Conservation (phyloP, 257 asterid species). For the Fraxinus cuspidata region DNA sequence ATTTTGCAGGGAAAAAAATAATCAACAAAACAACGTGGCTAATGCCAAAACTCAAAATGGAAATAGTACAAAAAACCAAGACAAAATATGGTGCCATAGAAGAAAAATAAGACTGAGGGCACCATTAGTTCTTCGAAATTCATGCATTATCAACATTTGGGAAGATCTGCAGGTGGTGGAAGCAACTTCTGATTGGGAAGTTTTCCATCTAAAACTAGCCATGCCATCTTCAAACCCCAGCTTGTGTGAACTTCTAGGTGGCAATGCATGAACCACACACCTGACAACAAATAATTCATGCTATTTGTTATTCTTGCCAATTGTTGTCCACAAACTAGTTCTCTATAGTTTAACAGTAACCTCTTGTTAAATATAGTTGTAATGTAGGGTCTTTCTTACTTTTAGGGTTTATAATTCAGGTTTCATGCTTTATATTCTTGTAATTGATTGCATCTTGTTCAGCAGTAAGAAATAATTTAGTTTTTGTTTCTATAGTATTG, state of each 20-base stretch:
- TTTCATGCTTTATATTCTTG: no score
- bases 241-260: conserved; percentile 59
- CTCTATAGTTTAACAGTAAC: neutral
- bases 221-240: conserved; percentile 70
- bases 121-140: neutral
- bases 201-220: conserved; percentile 65
- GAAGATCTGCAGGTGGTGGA: conserved; percentile 68
- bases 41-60: neutral
- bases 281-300: conserved; percentile 21
- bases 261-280: conserved; percentile 70
- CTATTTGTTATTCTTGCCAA: neutral
- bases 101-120: neutral
- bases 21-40: neutral
- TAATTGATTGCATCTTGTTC: neutral
- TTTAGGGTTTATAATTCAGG: no score
- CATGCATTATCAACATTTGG: conserved; percentile 45
- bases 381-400: neutral
- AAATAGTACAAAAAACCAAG: neutral
- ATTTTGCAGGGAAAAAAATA: neutral
- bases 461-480: neutral
- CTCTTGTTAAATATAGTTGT: neutral
- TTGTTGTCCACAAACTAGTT: neutral
- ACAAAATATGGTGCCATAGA: conserved; percentile 5
- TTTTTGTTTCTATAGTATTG: neutral
- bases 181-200: conserved; percentile 54